These are phyloP conservation scores for Cornus controversa DNA, from an alignment of 148 eudicot genomes.

Conservation along the genomic window DNA sequence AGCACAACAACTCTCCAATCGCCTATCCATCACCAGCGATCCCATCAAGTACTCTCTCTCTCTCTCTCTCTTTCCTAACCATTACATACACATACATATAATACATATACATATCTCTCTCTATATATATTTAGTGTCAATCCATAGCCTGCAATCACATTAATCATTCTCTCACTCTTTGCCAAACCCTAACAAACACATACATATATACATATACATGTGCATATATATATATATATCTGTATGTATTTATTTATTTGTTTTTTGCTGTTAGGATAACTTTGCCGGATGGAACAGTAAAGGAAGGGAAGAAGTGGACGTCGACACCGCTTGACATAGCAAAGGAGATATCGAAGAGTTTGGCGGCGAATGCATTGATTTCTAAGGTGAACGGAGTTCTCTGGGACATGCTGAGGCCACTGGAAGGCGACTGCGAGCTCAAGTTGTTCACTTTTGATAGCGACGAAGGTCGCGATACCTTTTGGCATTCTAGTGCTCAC, in stretches of 20 bases:
- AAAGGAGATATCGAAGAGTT: conserved; percentile 74
- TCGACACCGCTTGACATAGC: conserved; percentile 79
- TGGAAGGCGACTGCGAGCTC: conserved; percentile 79
- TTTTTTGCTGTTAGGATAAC: conserved; percentile 53
- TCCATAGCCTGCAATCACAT: conserved; percentile 51
- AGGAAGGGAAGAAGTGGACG: conserved; percentile 77
- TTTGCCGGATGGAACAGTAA: conserved; percentile 81
- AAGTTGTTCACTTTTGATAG: conserved; percentile 69
- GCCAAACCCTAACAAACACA: conserved; percentile 51
- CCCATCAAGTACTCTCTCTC: conserved; percentile 39
- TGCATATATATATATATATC: neutral
- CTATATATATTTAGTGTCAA: neutral
- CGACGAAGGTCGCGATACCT: conserved; percentile 92
- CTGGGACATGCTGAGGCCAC: conserved; percentile 92
- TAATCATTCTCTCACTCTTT: conserved; percentile 25
- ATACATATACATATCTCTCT: neutral
- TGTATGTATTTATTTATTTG: neutral
- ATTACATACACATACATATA: conserved; percentile 31
- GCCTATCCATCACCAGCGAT: conserved; percentile 44
- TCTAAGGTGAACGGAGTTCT: conserved; percentile 70
- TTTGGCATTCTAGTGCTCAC: conserved; percentile 98
- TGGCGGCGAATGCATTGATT: conserved; percentile 77
- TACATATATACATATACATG: conserved; percentile 1
- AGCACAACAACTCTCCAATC: conserved; percentile 34
- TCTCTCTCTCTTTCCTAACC: conserved; percentile 45